These are phyloP conservation scores for Styphnolobium japonicum DNA, from an alignment of 306 rosid species.

Conservation along the genomic window DNA sequence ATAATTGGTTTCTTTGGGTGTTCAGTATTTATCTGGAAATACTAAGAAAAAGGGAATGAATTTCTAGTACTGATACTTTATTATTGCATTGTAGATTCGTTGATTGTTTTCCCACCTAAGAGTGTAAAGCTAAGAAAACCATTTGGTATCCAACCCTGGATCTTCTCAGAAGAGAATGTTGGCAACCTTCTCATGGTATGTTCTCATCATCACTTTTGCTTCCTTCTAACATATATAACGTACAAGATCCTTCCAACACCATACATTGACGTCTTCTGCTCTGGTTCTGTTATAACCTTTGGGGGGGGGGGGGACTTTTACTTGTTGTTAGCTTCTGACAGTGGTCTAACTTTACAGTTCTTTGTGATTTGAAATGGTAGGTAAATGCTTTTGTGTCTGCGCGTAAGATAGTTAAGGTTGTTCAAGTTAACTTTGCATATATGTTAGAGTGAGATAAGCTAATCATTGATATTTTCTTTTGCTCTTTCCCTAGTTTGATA, in stretches of 20 bases:
- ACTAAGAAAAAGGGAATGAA: not conserved
- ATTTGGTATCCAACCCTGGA: slow-evolving; percentile 88
- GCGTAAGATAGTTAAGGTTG: not conserved
- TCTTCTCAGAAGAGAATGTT: slow-evolving; percentile 75
- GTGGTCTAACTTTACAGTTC: not conserved
- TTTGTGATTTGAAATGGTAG: not conserved
- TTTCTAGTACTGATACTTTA: slow-evolving; percentile 20
- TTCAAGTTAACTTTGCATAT: not conserved
- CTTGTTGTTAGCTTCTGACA: not conserved
- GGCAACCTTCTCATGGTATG: slow-evolving; percentile 96
- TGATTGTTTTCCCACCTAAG: slow-evolving; percentile 74
- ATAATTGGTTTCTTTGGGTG: not conserved
- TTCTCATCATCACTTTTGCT: slow-evolving; percentile 20
- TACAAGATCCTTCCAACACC: not conserved
- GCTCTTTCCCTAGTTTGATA: not conserved
- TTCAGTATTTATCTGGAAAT: not conserved
- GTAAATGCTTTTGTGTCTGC: not conserved
- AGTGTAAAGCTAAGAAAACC: slow-evolving; percentile 70
- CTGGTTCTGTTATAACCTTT: not conserved
- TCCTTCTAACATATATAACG: not conserved
- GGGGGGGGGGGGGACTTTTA: not conserved
- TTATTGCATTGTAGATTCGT: slow-evolving; percentile 49
- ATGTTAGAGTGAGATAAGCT: not conserved
- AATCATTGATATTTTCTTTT: not conserved
- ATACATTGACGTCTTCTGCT: not conserved